Percentiles rank a stretch among this genome's conserved stretches.
These are phyloP conservation scores for Crassisporium funariophilum DNA, from an alignment of 768 basidiomycete genomes.

Conservation along the genomic window DNA sequence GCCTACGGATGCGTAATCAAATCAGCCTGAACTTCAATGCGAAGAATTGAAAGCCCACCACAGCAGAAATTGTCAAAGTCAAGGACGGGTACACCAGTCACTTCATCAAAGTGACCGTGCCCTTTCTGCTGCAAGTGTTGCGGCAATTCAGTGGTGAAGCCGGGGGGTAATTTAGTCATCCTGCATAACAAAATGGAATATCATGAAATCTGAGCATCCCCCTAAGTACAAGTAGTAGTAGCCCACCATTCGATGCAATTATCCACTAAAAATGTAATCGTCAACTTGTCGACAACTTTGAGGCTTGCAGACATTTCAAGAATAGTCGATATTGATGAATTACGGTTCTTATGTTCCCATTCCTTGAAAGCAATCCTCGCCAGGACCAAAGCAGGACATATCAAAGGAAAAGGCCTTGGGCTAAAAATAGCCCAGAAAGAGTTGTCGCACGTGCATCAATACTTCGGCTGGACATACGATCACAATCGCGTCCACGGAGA, in stretches of 20 bases:
- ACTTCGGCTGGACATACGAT: too few species aligned
- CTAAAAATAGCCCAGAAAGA: too few species aligned
- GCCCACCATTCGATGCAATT: conserved; percentile 78
- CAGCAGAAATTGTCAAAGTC: conserved; percentile 75
- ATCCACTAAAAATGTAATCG: conserved; percentile 72
- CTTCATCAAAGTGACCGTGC: conserved; percentile 44
- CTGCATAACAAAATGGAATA: conserved; percentile 32
- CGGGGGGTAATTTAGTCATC: conserved; percentile 80
- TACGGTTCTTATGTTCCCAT: too few species aligned
- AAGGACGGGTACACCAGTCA: conserved; percentile 59
- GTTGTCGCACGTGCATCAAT: too few species aligned
- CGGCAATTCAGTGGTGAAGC: conserved; percentile 71
- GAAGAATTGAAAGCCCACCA: conserved; percentile 28
- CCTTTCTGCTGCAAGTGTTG: conserved; percentile 58
- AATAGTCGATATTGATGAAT: too few species aligned
- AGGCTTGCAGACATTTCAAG: conserved; percentile 17
- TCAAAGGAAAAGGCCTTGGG: too few species aligned
- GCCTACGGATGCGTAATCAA: conserved; percentile 39
- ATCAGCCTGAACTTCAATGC: background rate
- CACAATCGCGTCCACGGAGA: too few species aligned
- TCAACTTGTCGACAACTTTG: conserved; percentile 37
- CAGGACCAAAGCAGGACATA: too few species aligned
- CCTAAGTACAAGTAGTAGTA: background rate
- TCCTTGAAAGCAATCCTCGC: too few species aligned
- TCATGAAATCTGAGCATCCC: background rate